Evolutionary conservation across 2,329 filamentous ascomycete genomes (phyloP), one percentile per base, ranked within the genome.

Genomic region (Penicillium sp.): DNA sequence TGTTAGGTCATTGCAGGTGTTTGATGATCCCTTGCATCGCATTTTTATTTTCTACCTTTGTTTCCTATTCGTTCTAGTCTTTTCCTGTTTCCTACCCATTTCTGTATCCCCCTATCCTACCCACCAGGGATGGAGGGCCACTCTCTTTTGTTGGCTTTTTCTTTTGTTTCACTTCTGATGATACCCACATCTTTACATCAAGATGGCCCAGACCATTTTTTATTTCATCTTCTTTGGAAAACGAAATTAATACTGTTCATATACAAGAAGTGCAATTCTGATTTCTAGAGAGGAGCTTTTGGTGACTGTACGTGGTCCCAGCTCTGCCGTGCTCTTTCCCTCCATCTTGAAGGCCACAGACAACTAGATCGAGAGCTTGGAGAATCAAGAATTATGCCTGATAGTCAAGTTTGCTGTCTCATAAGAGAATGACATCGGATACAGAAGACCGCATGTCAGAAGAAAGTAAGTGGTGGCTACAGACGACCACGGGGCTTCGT

Each of bases 111-210:
- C 41, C 33, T 39, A 42, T 55, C 39, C 39, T 39, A 21, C 43
- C 41, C n/a, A 18, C 18, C 16, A 16, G 38, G 47, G 31, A 42
- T 23, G 33, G 47, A 53, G 52, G 44, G 44, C 38, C 28, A 49
- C 31, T 52, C 53, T 47, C 23, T 41, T 34, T 47, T 50, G 45
- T 49, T 44, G 28, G 36, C 31, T 52, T 21, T 24, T 47, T 18
- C 34, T 33, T 36, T 23, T 42, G 33, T 9, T 49, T 55, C 44
- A 50, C 42, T 63, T 63, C 59, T 62, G 52, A 67, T 67, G 63
- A 69, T 68, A 68, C 65, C 65, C 65, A 65, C 57, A 61, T 59
- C 61, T 53, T 57, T 44, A 45, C 16, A 23, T 44, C 53, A 51
- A 54, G 47, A 26, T 44, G 47, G 52, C 51, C 18, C 24, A 51